Evolutionary conservation across 768 basidiomycete genomes (phyloP).

Genomic region (Sporobolomyces pararoseus): DNA sequence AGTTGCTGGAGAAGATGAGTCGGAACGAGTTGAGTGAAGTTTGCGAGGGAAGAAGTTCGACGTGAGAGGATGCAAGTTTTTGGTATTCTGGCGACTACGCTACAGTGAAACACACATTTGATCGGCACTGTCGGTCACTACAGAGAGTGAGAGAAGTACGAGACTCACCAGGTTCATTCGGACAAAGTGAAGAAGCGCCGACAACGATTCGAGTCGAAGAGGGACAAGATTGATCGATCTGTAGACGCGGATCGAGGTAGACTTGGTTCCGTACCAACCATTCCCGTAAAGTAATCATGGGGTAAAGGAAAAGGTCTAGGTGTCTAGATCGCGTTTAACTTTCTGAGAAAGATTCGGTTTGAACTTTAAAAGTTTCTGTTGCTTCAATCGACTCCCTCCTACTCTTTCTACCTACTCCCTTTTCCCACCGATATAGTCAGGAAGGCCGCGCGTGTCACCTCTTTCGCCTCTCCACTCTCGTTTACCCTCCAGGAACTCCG

Average conservation of each 20-base stretch:
- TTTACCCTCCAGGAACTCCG: neutral
- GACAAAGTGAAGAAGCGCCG: too few relatives aligned
- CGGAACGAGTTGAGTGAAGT: neutral
- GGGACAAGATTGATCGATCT: conserved; percentile 5
- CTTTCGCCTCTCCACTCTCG: neutral
- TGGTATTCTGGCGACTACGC: conserved; percentile 45
- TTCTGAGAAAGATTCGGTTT: too few relatives aligned
- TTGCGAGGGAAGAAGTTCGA: conserved; percentile 34
- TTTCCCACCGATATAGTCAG: too few relatives aligned
- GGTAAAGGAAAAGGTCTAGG: neutral
- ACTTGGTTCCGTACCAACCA: conserved; percentile 37
- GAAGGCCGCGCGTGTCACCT: too few relatives aligned
- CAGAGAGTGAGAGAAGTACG: neutral
- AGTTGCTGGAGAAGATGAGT: neutral
- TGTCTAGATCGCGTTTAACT: neutral
- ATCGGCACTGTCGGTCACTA: neutral
- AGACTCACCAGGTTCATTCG: conserved; percentile 1
- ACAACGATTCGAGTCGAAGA: neutral
- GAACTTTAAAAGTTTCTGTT: neutral
- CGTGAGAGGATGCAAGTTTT: conserved; percentile 45
- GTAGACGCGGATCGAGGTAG: conserved; percentile 27
- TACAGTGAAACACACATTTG: neutral
- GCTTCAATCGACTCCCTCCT: neutral
- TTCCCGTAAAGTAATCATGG: conserved; percentile 7
- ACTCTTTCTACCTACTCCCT: neutral